Evolutionary conservation across 257 asterid species (phyloP), one percentile per base, ranked within the genome.

Genomic region (Petrea volubilis): DNA sequence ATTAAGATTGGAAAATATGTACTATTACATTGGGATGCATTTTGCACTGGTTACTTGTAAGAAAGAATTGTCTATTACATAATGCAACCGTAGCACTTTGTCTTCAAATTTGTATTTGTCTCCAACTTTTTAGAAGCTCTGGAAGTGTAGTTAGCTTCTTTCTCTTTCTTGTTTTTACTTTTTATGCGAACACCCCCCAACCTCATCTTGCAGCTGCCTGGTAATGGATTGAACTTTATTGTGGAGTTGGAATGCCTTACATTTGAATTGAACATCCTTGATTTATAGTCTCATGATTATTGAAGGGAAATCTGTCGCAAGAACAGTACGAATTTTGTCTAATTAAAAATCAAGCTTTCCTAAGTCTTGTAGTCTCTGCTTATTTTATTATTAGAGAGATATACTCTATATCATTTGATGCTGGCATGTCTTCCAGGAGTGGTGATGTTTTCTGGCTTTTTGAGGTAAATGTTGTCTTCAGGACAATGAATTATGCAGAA

Each of bases 401-500:
- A 25, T 51, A 18, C 20, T 51, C 14, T 23, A 1, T 13, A 21
- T 58, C 46, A n/a, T 36, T 11, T 34, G 10, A 34, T 33, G 49
- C 66, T 60, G 21, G 20, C 31, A 61, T 10, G 20, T 1, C 44
- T 27, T 40, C 28, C 36, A 38, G 5, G 46, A 40, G 8, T 29
- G 7, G 65, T 51, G 11, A 21, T 43, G 49, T 57, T 73, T 55
- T 62, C 18, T 34, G 56, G 17, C 27, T 64, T 23, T 47, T 44
- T 7, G 23, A 59, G 1, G 60, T 38, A 20, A 53, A 17, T 28
- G 20, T 11, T 47, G 43, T 55, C 53, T 57, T 47, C 10, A 21
- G 13, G 41, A 51, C 18, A 24, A 43, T 18, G 43, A 55, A 55
- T 64, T 47, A n/a, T 71, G 44, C 23, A 14, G 64, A 66, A 67